Evolutionary conservation across 805 yeast species (phyloP), one percentile per base, ranked within the genome.

Genomic region (Deakozyma indianensis): DNA sequence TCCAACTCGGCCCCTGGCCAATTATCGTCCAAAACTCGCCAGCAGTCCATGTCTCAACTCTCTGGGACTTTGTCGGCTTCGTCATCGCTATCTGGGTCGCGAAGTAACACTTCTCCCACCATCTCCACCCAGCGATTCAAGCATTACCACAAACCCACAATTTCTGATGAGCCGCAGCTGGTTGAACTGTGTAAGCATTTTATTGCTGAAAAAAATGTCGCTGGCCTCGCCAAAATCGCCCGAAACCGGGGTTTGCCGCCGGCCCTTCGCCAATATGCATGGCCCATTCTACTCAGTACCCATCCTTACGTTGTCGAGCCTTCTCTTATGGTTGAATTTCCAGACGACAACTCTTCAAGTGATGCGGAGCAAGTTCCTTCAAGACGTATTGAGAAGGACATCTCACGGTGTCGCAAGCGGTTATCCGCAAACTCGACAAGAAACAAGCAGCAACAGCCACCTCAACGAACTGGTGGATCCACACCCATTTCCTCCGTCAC

Each of bases 241-340:
- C 71, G 95, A 50, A 87, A 80, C 52, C 68, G 77, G 47, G 96
- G 97, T 2, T 68, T 87, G 23, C 96, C 96, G 1, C 90, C 94
- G 1, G 72, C 77, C 47, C 66, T 86, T 45, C 70, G 97, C 48
- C 77, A 76, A 52, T 68, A 72, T 47, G 82, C 84, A 4, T 88
- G 96, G 96, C 95, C 96, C 1, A 63, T 84, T 3, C 61, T 88
- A 43, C 62, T 88, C 47, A 78, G 78, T 52, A 77, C 77, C 54
- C 96, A 88, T 60, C 96, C 96, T 1, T 83, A 79, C 66, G 95
- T 85, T 14, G 62, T 75, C 25, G 69, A 77, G 43, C 95, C 96
- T 0, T 81, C 75, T 53, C 70, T 85, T 29, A 73, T 74, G 50
- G 79, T 85, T 2, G 90, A 71, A 50, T 64, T 66, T 47, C 52